phyloP scores from a whole-genome alignment of 192 early-diverging fungal genomes.

The Dispira parvispora region DNA sequence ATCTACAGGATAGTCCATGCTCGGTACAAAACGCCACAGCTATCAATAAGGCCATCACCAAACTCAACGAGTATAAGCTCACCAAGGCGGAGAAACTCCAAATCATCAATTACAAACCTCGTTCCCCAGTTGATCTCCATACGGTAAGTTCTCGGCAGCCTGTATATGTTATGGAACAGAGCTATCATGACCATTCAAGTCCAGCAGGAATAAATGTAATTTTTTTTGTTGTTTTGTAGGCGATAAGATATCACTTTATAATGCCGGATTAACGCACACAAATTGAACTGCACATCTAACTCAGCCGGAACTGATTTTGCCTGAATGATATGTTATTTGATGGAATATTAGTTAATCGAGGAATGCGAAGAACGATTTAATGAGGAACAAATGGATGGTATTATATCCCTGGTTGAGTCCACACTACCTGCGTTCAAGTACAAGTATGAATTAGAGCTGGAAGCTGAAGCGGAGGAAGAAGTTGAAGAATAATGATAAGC shows the following conservation, averaged over 20 bases:
- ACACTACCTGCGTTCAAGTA: slow-evolving; percentile 20
- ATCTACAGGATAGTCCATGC: slow-evolving; percentile 38
- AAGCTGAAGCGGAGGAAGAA: no score
- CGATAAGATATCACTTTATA: not conserved
- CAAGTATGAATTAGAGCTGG: no score
- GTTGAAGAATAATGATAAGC: no score
- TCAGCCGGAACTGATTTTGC: not conserved
- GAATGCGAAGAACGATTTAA: slow-evolving; percentile 49
- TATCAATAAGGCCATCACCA: slow-evolving; percentile 26
- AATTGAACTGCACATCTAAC: no score
- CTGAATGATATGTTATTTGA: not conserved
- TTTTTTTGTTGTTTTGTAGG: not conserved
- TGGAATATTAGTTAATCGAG: slow-evolving; percentile 38
- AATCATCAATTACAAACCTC: slow-evolving; percentile 54
- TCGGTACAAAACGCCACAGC: slow-evolving; percentile 35
- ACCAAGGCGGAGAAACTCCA: slow-evolving; percentile 61
- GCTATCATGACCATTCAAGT: not conserved
- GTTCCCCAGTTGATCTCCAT: slow-evolving; percentile 40
- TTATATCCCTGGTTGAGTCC: slow-evolving; percentile 28
- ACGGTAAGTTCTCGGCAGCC: slow-evolving; percentile 22
- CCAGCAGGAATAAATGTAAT: not conserved
- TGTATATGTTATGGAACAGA: not conserved
- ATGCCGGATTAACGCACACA: not conserved
- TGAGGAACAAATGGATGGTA: slow-evolving; percentile 29
- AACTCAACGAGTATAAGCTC: slow-evolving; percentile 28